Conservation (phyloP, 2,329 filamentous ascomycete species). For the Xylaria sp. region DNA sequence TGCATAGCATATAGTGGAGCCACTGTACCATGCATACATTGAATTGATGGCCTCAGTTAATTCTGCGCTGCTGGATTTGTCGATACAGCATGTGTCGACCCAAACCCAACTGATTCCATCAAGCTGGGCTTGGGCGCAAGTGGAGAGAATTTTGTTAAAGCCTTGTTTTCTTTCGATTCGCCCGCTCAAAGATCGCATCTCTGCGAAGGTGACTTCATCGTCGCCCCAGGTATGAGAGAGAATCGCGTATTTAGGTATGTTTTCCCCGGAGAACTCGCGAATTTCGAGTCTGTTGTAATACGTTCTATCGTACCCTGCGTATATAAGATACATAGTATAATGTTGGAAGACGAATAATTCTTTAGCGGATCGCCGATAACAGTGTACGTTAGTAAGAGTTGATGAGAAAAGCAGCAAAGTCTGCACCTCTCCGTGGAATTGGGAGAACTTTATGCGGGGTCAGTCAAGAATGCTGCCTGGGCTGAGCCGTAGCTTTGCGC, state of each 20-base stretch:
- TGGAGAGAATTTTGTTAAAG: not conserved
- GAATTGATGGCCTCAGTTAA: not conserved
- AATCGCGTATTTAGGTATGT: constrained; percentile 1
- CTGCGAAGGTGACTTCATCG: not conserved
- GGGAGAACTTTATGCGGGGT: too few species aligned
- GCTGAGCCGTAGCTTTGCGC: too few species aligned
- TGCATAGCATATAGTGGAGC: not conserved
- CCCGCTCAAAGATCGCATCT: not conserved
- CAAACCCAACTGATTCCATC: not conserved
- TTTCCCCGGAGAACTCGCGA: not conserved
- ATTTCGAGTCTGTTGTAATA: not conserved
- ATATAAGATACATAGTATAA: too few species aligned
- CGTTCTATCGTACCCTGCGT: not conserved
- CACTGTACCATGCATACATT: not conserved
- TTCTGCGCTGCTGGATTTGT: constrained; percentile 1
- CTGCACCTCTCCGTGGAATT: too few species aligned
- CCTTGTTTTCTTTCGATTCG: not conserved
- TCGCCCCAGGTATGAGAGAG: constrained; percentile 2
- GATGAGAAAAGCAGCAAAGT: too few species aligned
- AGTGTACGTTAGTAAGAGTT: too few species aligned
- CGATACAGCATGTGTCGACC: not conserved
- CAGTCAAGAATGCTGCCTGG: too few species aligned
- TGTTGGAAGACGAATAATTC: too few species aligned
- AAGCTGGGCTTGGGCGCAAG: not conserved
- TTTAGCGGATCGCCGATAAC: too few species aligned